Evolutionary conservation across 441 rosid genomes (phyloP).

Genomic region (Pelargonium fulgidum): DNA sequence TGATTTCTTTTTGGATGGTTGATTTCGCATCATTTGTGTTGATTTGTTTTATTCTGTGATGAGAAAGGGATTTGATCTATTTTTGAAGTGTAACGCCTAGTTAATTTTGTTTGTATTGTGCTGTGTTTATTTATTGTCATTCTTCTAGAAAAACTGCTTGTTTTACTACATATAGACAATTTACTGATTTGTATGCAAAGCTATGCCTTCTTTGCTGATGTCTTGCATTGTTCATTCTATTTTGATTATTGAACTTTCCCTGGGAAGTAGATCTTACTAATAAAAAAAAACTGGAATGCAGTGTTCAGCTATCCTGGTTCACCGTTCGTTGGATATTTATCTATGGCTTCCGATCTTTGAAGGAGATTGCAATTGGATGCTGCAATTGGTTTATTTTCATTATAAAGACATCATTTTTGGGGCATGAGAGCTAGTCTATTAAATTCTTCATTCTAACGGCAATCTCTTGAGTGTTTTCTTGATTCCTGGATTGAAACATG

Average conservation of each 20-base stretch:
- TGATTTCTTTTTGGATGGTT: neutral
- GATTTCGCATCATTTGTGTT: neutral
- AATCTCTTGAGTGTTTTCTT: conserved; percentile 12
- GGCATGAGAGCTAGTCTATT: conserved; percentile 22
- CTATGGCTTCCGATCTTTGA: conserved; percentile 16
- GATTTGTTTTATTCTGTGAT: neutral
- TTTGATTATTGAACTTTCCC: conserved; percentile 6
- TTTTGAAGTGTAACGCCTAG: neutral
- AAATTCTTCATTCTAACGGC: conserved; percentile 13
- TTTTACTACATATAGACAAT: neutral
- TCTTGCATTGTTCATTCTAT: conserved; percentile 7
- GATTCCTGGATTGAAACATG: conserved; percentile 20
- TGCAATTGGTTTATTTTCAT: conserved; percentile 29
- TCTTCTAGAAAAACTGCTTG: neutral
- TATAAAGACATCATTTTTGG: conserved; percentile 29
- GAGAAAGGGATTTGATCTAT: neutral
- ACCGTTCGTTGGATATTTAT: conserved; percentile 14
- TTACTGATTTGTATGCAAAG: conserved; percentile 4
- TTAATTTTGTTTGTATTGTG: neutral
- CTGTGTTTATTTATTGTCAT: neutral
- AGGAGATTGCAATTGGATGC: conserved; percentile 34
- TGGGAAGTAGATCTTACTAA: conserved; percentile 24
- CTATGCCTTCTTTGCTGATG: neutral
- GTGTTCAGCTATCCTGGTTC: conserved; percentile 19
- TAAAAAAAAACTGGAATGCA: conserved; percentile 24